Evolutionary conservation across 2,329 filamentous ascomycete genomes (phyloP).

Genomic region (Talaromyces sp.): DNA sequence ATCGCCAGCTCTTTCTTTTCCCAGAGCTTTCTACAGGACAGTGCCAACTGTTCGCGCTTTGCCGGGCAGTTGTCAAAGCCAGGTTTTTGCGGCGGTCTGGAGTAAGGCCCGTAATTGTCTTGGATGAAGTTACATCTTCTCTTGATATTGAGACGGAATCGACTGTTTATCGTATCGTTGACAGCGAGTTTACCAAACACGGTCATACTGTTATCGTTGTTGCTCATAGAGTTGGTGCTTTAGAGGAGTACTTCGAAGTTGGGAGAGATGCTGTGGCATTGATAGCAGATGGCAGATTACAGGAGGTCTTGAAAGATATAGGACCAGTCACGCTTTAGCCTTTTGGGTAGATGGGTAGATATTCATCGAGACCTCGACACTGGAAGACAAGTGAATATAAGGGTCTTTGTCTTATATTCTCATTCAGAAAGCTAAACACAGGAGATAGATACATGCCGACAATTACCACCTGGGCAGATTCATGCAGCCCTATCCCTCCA

Average conservation of each 20-base stretch:
- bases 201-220: slow-evolving; percentile 6
- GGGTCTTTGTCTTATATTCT: not conserved
- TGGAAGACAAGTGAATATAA: no score
- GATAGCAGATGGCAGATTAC: slow-evolving; percentile 6
- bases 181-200: not conserved
- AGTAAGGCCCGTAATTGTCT: not conserved
- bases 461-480: no score
- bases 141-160: slow-evolving; percentile 6
- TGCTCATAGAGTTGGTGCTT: not conserved
- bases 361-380: not conserved
- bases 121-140: slow-evolving; percentile 8
- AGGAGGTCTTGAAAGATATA: not conserved
- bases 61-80: slow-evolving; percentile 8
- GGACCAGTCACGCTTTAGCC: not conserved
- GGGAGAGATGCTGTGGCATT: slow-evolving; percentile 6
- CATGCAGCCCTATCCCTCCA: not conserved
- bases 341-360: not conserved
- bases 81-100: not conserved
- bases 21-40: slow-evolving; percentile 9
- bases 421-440: not conserved
- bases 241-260: not conserved
- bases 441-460: no score
- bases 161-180: not conserved
- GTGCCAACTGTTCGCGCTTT: slow-evolving; percentile 6
- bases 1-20: slow-evolving; percentile 1